Evolutionary conservation across 1,139 yeast genomes (phyloP), one percentile per base, ranked within the genome.

Genomic region (Nakaseomyces sp.): DNA sequence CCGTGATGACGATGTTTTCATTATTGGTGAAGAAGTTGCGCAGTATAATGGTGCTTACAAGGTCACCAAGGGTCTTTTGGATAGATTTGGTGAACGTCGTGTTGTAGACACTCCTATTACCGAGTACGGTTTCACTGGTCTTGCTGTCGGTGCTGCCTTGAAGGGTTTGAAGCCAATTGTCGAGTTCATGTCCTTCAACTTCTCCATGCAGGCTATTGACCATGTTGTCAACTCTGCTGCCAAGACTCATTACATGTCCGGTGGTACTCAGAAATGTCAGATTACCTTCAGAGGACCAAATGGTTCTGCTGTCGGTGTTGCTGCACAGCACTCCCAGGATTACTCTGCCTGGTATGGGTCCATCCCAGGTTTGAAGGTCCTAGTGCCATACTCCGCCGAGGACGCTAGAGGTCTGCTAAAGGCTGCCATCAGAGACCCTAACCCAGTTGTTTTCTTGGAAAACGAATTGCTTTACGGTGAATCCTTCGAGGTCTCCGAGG

Each of bases 231-330:
- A 91, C 77, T 89, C 97, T 47, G 98, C 96, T 49, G 99, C 97
- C 50, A 93, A 91, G 76, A 91, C 98, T 41, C 86, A 81, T 70
- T 91, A 91, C 73, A 91, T 91, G 99, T 85, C 96, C 51, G 99
- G 99, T 67, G 99, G 99, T 74, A 84, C 81, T 53, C 96, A 89
- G 71, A 89, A 89, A 50, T 89, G 96, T 74, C 89, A 86, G 70
- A 86, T 91, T 63, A 89, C 95, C 43, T 93, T 93, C 77, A 83
- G 98, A 71, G 98, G 98, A 61, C 97, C 98, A 51, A 93, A 93
- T 69, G 99, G 98, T 70, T 96, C 98, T 43, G 96, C 98, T 57
- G 96, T 96, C 41, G 97, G 98, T 77, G 98, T 91, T 58, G 99
- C 79, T 58, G 99, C 99, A 48, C 99, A 91, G 71, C 99, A 91